phyloP scores from a whole-genome alignment of 257 asterid species.

The Solanum clarkiae region DNA sequence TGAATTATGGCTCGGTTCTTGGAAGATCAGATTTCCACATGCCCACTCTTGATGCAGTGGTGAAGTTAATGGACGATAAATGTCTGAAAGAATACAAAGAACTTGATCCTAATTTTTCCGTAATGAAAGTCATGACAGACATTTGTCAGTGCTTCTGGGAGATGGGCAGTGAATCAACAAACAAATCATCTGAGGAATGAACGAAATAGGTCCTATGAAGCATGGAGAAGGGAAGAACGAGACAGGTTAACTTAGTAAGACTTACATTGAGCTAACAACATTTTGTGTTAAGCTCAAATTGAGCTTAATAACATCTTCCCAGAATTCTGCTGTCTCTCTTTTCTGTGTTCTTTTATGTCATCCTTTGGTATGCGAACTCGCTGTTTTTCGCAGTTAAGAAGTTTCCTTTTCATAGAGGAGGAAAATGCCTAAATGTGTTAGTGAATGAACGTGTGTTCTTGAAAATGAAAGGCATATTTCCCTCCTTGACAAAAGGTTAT shows the following conservation, averaged over 20 bases:
- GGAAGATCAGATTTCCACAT: not conserved
- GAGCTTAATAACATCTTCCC: not conserved
- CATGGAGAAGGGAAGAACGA: not conserved
- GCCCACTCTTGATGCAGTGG: not conserved
- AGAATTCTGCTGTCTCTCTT: not conserved
- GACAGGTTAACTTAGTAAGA: not conserved
- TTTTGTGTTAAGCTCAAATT: not conserved
- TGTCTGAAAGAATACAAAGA: not conserved
- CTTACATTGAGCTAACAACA: not conserved
- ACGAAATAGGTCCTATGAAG: not conserved
- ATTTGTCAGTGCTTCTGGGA: constrained; percentile 2
- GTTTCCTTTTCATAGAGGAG: not conserved
- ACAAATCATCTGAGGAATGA: not conserved
- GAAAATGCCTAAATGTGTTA: not conserved
- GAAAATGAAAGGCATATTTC: not conserved
- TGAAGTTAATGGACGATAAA: constrained; percentile 1
- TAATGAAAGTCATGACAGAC: not conserved
- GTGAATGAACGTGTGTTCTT: not conserved
- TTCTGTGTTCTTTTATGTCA: not conserved
- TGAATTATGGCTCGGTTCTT: not conserved
- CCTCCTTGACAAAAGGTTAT: not conserved
- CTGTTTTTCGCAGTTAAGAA: not conserved
- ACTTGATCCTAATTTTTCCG: not conserved
- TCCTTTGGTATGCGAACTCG: not conserved
- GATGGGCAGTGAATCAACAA: not conserved